Evolutionary conservation across 225 moss, liverwort and hornwort genomes (phyloP).

Genomic region (Climacium dendroides): DNA sequence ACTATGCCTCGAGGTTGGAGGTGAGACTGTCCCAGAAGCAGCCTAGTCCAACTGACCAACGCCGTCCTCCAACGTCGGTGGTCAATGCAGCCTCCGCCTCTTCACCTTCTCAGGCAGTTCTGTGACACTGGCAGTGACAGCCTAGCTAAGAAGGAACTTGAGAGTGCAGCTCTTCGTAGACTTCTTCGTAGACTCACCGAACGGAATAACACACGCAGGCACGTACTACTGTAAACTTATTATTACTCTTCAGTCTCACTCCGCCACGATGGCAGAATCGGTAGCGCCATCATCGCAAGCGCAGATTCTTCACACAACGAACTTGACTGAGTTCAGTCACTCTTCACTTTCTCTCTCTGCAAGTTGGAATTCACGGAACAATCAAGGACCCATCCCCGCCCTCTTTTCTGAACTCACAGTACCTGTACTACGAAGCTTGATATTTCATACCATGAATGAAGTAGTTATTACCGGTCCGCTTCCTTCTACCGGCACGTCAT

Average conservation of each 20-base stretch:
- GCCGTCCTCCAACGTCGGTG: neutral
- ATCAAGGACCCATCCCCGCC: neutral
- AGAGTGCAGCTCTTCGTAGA: neutral
- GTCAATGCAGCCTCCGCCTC: neutral
- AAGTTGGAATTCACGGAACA: neutral
- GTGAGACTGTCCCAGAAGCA: neutral
- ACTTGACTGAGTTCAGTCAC: too few relatives aligned
- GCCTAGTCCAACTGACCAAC: neutral
- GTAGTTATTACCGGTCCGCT: neutral
- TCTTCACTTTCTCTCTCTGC: neutral
- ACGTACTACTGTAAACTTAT: neutral
- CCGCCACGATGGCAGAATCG: neutral
- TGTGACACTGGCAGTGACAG: neutral
- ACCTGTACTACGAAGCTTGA: too few relatives aligned
- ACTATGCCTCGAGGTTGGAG: neutral
- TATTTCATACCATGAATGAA: too few relatives aligned
- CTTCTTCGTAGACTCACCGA: neutral
- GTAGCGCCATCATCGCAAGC: neutral
- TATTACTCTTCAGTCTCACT: too few relatives aligned
- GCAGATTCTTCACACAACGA: neutral
- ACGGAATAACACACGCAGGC: neutral
- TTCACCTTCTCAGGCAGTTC: neutral
- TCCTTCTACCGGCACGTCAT: neutral
- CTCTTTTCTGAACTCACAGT: neutral
- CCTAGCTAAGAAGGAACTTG: neutral